Conservation (phyloP, 345 rosid species). For the Citrus sinensis region DNA sequence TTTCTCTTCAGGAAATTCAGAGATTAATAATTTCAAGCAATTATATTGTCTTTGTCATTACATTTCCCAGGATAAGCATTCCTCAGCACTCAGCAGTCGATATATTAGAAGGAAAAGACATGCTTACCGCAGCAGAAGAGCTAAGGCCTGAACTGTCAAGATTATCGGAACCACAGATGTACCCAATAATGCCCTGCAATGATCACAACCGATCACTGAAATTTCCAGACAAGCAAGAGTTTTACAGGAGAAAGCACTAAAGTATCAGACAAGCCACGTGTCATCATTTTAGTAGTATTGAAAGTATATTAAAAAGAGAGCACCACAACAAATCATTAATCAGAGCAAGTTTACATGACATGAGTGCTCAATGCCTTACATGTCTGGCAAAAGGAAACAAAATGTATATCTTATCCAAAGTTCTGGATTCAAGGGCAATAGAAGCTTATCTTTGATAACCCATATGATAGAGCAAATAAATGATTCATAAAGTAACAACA, state of each 20-base stretch:
- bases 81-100: background rate
- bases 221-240: background rate
- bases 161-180: conserved; percentile 77
- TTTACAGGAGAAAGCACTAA: background rate
- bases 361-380: background rate
- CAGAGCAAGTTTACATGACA: background rate
- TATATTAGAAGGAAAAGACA: conserved; percentile 4
- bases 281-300: background rate
- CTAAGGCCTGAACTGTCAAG: conserved; percentile 97
- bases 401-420: background rate
- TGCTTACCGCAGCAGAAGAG: conserved; percentile 96
- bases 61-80: background rate
- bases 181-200: conserved; percentile 86
- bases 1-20: background rate
- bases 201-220: conserved; percentile 12
- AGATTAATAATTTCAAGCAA: background rate
- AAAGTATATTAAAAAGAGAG: background rate
- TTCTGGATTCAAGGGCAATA: background rate
- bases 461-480: background rate
- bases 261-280: background rate
- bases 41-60: background rate
- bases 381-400: background rate
- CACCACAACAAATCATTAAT: background rate
- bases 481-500: background rate
- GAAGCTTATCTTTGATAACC: background rate